phyloP scores from a whole-genome alignment of 495 filamentous ascomycete genomes.

The Chaetomium cochliodes region DNA sequence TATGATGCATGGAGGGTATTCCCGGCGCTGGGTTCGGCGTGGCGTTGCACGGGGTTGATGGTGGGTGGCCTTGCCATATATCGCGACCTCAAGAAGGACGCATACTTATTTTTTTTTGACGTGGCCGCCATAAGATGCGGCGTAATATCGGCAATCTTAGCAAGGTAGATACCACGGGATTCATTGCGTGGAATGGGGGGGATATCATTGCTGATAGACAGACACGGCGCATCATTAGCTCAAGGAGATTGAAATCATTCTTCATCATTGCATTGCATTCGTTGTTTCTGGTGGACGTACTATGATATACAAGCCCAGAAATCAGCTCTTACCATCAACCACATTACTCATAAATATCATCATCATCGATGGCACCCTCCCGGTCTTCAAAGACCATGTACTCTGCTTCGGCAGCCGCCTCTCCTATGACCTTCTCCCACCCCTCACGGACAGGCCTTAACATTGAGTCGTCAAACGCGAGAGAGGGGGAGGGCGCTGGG shows the following conservation, averaged over 20 bases:
- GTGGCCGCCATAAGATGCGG: not conserved
- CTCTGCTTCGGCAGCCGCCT: constrained; percentile 43
- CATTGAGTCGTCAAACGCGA: constrained; percentile 67
- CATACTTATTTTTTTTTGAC: not conserved
- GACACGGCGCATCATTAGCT: constrained; percentile 9
- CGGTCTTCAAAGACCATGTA: constrained; percentile 69
- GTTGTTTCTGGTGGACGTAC: constrained; percentile 1
- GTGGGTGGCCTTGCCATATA: too few species aligned
- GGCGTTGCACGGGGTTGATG: not conserved
- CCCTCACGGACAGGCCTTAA: constrained; percentile 60
- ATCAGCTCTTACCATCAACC: constrained; percentile 21
- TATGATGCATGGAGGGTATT: too few species aligned
- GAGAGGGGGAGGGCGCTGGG: constrained; percentile 56
- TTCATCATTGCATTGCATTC: constrained; percentile 7
- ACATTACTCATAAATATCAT: constrained; percentile 41
- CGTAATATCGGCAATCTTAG: constrained; percentile 2
- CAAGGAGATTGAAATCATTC: not conserved
- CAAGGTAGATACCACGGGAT: not conserved
- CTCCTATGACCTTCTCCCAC: constrained; percentile 62
- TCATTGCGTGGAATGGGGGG: not conserved
- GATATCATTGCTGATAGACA: constrained; percentile 2
- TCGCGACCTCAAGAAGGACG: too few species aligned
- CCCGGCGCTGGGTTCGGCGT: too few species aligned
- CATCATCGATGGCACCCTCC: constrained; percentile 49
- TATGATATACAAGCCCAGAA: constrained; percentile 10